phyloP scores from a whole-genome alignment of 148 eudicot species.

The Chenopodium berlandieri region DNA sequence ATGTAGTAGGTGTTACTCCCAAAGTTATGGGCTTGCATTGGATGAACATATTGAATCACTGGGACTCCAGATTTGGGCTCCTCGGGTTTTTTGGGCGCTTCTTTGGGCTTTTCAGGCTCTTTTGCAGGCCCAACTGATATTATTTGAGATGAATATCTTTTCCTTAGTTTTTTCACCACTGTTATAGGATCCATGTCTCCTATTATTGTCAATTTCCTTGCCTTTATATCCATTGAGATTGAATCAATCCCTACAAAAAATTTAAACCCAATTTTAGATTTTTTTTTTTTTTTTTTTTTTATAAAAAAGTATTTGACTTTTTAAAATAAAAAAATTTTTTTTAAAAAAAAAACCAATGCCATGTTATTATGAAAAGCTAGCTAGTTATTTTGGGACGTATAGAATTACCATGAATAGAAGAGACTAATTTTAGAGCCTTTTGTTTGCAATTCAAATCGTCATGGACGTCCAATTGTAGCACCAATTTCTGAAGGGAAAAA shows the following conservation, averaged over 20 bases:
- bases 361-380: no score
- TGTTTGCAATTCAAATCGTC: conserved; percentile 52
- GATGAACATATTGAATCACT: not conserved
- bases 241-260: conserved; percentile 54
- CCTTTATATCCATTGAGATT: conserved; percentile 44
- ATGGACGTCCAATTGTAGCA: conserved; percentile 41
- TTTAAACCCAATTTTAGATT: not conserved
- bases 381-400: no score
- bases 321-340: no score
- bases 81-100: conserved; percentile 26
- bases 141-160: conserved; percentile 40
- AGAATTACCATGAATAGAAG: conserved; percentile 47
- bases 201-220: conserved; percentile 47
- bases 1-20: no score
- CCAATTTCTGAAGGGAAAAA: conserved; percentile 20
- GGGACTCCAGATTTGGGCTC: not conserved
- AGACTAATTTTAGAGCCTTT: conserved; percentile 53
- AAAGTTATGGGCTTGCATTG: not conserved
- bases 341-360: no score
- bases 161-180: conserved; percentile 47
- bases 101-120: conserved; percentile 50
- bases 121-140: conserved; percentile 52
- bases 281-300: no score
- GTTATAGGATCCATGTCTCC: conserved; percentile 57
- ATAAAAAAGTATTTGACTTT: no score